Percentiles rank a stretch among this genome's conserved stretches.
phyloP scores from a whole-genome alignment of 2,329 filamentous ascomycete genomes.

The Alternaria longipes region DNA sequence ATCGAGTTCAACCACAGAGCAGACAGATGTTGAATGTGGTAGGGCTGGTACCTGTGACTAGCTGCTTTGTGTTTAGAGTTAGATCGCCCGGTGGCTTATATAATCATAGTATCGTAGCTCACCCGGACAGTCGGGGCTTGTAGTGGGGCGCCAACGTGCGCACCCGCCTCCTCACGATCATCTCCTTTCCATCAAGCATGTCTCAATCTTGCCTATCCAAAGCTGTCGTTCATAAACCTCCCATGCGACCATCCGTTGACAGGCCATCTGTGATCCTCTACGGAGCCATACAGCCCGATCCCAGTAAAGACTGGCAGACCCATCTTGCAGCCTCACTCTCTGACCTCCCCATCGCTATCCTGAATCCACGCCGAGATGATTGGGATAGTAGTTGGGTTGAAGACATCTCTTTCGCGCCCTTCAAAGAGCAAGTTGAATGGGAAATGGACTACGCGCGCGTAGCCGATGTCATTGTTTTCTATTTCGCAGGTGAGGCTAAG shows the following conservation, averaged over 20 bases:
- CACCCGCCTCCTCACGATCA: constrained; percentile 1
- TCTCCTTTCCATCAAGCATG: constrained; percentile 16
- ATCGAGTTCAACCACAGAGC: neutral
- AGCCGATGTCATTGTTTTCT: constrained; percentile 66
- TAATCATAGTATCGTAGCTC: constrained; percentile 1
- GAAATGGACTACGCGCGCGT: constrained; percentile 66
- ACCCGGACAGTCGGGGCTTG: neutral
- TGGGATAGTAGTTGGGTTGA: constrained; percentile 69
- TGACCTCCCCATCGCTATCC: constrained; percentile 61
- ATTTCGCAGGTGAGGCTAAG: constrained; percentile 57
- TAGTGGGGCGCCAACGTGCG: constrained; percentile 2
- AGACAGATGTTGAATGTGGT: neutral
- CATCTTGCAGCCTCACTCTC: constrained; percentile 51
- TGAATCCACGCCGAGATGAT: constrained; percentile 65
- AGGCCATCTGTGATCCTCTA: constrained; percentile 64
- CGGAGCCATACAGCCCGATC: constrained; percentile 60
- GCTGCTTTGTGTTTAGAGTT: neutral
- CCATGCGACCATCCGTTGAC: constrained; percentile 24
- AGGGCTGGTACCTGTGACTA: neutral
- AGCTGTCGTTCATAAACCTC: constrained; percentile 35
- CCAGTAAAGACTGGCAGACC: constrained; percentile 61
- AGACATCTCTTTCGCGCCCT: constrained; percentile 59
- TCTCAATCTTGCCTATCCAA: constrained; percentile 16
- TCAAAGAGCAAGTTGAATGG: constrained; percentile 68
- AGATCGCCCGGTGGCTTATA: neutral